Percentiles rank a stretch among this genome's conserved stretches.
Conservation (phyloP, 441 rosid species). For the Adansonia gregorii region DNA sequence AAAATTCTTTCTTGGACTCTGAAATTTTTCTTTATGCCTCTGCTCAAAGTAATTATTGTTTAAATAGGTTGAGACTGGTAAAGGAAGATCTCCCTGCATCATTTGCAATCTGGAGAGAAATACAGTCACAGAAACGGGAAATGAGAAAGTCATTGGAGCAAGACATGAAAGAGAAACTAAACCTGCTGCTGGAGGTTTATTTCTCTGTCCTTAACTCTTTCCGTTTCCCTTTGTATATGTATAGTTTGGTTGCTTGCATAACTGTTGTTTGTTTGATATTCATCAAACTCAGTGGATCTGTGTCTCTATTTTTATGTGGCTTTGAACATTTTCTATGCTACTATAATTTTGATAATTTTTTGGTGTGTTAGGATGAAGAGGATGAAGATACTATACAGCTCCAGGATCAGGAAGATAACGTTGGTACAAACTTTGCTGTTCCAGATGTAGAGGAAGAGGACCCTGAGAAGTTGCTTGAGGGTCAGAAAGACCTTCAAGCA, state of each 20-base stretch:
- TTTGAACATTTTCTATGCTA: conserved; percentile 13
- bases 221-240: neutral
- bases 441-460: conserved; percentile 34
- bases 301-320: conserved; percentile 22
- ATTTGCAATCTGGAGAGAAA: conserved; percentile 67
- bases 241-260: neutral
- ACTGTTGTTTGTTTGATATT: neutral
- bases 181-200: conserved; percentile 56
- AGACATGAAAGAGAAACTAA: conserved; percentile 57
- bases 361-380: conserved; percentile 39
- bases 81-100: conserved; percentile 72
- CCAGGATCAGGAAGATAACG: conserved; percentile 38
- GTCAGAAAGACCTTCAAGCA: conserved; percentile 38
- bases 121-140: conserved; percentile 53
- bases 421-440: conserved; percentile 26
- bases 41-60: conserved; percentile 26
- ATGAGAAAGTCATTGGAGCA: conserved; percentile 60
- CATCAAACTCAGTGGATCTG: neutral
- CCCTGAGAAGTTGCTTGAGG: conserved; percentile 30
- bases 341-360: neutral
- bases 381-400: conserved; percentile 27
- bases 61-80: conserved; percentile 70
- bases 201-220: conserved; percentile 23
- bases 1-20: conserved; percentile 22
- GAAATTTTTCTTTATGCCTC: conserved; percentile 26